Conservation (phyloP, 768 basidiomycete species). For the Xanthoconium purpureum region DNA sequence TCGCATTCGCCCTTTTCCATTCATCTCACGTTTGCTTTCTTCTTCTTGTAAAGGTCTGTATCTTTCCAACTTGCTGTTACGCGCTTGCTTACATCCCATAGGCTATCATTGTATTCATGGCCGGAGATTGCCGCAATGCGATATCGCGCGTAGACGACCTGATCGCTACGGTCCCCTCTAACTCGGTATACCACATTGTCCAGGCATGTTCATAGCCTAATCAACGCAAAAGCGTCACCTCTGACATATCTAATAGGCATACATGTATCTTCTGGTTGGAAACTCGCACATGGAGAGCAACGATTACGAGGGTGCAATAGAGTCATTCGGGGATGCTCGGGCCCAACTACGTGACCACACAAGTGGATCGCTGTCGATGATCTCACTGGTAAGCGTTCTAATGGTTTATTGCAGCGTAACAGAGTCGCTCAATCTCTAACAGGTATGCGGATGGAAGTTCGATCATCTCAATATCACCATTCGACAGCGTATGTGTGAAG, state of each 20-base stretch:
- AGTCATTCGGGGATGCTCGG: not conserved
- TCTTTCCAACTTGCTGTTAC: no score
- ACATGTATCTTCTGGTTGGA: not conserved
- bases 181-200: not conserved
- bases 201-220: not conserved
- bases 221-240: no score
- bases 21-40: not conserved
- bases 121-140: not conserved
- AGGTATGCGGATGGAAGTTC: not conserved
- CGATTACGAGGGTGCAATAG: not conserved
- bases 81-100: no score
- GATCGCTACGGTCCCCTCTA: not conserved
- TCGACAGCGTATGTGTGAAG: not conserved
- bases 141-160: not conserved
- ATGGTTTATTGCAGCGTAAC: no score
- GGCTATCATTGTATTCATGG: not conserved
- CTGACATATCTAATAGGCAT: not conserved
- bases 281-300: not conserved
- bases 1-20: no score
- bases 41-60: not conserved
- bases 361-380: not conserved
- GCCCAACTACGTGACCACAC: not conserved
- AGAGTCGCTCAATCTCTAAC: no score
- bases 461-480: not conserved
- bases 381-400: not conserved